Evolutionary conservation across 2,329 filamentous ascomycete species (phyloP).

Genomic region (Stylonectria norvegica): DNA sequence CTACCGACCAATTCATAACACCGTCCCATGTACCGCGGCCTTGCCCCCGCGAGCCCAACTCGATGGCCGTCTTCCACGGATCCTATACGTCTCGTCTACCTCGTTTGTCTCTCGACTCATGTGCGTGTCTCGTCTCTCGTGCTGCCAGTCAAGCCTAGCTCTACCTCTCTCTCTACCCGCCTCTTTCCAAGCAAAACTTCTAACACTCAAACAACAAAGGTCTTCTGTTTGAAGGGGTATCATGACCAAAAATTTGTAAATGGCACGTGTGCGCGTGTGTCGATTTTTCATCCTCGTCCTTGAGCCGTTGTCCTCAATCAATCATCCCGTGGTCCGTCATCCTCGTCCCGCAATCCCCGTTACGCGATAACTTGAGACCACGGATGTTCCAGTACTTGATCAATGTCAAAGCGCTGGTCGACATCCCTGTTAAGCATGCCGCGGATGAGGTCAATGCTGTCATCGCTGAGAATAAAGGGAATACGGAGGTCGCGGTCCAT

Average conservation of each 20-base stretch:
- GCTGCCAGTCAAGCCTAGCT: too few relatives aligned
- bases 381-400: slow-evolving; percentile 81
- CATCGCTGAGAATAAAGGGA: slow-evolving; percentile 83
- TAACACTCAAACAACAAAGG: slow-evolving; percentile 18
- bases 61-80: neutral
- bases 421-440: slow-evolving; percentile 93
- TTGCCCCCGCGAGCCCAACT: neutral
- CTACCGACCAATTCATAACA: neutral
- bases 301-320: neutral
- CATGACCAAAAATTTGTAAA: slow-evolving; percentile 19
- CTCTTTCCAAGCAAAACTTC: slow-evolving; percentile 9
- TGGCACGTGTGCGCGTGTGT: slow-evolving; percentile 2
- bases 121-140: slow-evolving; percentile 1
- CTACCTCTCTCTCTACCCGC: slow-evolving; percentile 1
- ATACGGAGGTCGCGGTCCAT: slow-evolving; percentile 94
- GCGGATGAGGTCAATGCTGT: slow-evolving; percentile 87
- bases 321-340: neutral
- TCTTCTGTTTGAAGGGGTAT: slow-evolving; percentile 21
- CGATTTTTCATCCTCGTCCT: slow-evolving; percentile 3
- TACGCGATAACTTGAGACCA: slow-evolving; percentile 55
- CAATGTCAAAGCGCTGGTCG: slow-evolving; percentile 76
- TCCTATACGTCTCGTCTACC: neutral
- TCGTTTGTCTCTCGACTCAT: neutral
- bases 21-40: neutral
- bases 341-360: slow-evolving; percentile 2